Percentiles rank a stretch among this genome's conserved stretches.
phyloP scores from a whole-genome alignment of 768 basidiomycete species.

The Tremella yokohamensis region DNA sequence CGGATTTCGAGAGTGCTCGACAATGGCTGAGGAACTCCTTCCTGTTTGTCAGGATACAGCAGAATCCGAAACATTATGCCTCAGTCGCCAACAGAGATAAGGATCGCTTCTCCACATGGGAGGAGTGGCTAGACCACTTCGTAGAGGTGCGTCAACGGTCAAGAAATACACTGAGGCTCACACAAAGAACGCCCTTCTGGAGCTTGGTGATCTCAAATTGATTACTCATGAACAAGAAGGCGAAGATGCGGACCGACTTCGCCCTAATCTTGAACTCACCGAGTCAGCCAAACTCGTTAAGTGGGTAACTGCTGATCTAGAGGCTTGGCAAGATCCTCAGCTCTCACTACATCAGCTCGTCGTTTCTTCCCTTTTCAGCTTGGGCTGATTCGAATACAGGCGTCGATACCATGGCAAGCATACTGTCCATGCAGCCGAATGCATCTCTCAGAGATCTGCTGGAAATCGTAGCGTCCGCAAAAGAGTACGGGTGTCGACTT shows the following conservation, averaged over 20 bases:
- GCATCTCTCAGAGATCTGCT: conserved; percentile 21
- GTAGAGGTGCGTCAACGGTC: conserved; percentile 57
- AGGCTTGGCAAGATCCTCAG: conserved; percentile 38
- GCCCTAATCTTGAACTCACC: neutral
- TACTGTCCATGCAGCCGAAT: conserved; percentile 23
- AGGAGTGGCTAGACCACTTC: conserved; percentile 67
- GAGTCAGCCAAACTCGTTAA: neutral
- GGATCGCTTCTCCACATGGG: conserved; percentile 61
- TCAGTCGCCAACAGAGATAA: conserved; percentile 54
- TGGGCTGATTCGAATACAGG: conserved; percentile 5
- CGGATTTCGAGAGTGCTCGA: conserved; percentile 64
- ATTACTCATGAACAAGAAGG: conserved; percentile 58
- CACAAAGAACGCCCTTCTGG: conserved; percentile 53
- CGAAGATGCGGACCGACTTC: neutral
- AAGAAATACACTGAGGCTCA: neutral
- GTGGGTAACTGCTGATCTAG: neutral
- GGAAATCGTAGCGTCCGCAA: conserved; percentile 25
- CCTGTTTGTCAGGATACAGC: conserved; percentile 75
- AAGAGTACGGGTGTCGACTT: conserved; percentile 22
- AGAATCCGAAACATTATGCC: conserved; percentile 75
- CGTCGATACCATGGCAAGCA: conserved; percentile 28
- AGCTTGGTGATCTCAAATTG: conserved; percentile 52
- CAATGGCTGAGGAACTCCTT: conserved; percentile 75
- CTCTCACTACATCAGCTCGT: conserved; percentile 28
- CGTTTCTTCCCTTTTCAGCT: conserved; percentile 1